Conservation (phyloP, 163 green algal genomes). For the Trebouxia gelatinosa region DNA sequence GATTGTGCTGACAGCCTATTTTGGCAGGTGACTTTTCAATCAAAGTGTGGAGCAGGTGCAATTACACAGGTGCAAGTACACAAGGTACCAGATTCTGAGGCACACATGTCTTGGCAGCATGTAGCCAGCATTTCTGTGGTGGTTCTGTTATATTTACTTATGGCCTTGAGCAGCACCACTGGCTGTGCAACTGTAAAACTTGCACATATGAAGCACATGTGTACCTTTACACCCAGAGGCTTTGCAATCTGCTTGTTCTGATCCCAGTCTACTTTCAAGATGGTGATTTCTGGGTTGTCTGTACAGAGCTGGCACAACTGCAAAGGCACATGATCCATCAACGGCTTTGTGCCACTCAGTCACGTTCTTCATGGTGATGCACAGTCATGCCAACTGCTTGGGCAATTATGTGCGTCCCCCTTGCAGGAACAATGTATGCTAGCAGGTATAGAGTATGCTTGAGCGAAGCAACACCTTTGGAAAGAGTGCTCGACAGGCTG, state of each 20-base stretch:
- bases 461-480: constrained; percentile 63
- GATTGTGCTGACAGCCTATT: too few species aligned
- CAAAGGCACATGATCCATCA: background rate
- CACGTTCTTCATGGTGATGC: background rate
- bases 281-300: constrained; percentile 52
- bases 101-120: too few species aligned
- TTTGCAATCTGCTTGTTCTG: constrained; percentile 68
- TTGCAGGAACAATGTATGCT: background rate
- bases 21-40: too few species aligned
- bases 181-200: too few species aligned
- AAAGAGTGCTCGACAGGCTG: constrained; percentile 67
- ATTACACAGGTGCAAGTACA: too few species aligned
- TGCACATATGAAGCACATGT: too few species aligned
- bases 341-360: too few species aligned
- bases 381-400: background rate
- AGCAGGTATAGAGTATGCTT: background rate
- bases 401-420: too few species aligned
- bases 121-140: background rate
- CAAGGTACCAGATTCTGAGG: too few species aligned
- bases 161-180: too few species aligned
- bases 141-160: background rate
- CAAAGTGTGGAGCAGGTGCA: too few species aligned
- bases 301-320: constrained; percentile 49
- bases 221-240: constrained; percentile 80
- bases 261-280: constrained; percentile 75